Conservation (phyloP, 1,139 yeast species). For the Taphrina confusa region DNA sequence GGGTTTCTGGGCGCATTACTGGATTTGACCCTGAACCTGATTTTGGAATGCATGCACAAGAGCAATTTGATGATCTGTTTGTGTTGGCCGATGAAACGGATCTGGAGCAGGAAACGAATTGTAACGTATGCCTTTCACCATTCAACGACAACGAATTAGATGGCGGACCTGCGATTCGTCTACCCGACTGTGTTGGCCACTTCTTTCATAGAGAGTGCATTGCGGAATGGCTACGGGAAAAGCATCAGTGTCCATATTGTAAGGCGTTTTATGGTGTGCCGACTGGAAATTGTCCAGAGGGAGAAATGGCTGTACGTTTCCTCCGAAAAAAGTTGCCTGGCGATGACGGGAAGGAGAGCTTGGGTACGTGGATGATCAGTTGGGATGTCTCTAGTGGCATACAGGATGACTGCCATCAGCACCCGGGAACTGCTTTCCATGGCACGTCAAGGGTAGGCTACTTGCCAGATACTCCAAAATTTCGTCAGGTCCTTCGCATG, state of each 20-base stretch:
- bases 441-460: conserved; percentile 16
- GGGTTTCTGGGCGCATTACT: not conserved
- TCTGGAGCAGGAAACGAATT: not conserved
- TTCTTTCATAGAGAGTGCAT: conserved; percentile 24
- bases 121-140: conserved; percentile 14
- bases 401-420: conserved; percentile 20
- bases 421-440: conserved; percentile 6
- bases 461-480: conserved; percentile 19
- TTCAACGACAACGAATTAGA: not conserved
- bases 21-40: conserved; percentile 21
- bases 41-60: not conserved
- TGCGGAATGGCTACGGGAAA: conserved; percentile 18
- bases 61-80: not conserved
- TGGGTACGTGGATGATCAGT: conserved; percentile 22
- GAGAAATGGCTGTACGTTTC: conserved; percentile 7
- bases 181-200: conserved; percentile 21
- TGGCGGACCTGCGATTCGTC: not conserved
- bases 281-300: conserved; percentile 18
- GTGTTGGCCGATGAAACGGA: not conserved
- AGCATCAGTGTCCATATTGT: conserved; percentile 27
- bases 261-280: conserved; percentile 11
- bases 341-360: not conserved
- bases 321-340: conserved; percentile 15
- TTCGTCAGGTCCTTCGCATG: conserved; percentile 14
- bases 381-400: conserved; percentile 19